Evolutionary conservation across 495 filamentous ascomycete species (phyloP).

Genomic region (Xylaria acuta): DNA sequence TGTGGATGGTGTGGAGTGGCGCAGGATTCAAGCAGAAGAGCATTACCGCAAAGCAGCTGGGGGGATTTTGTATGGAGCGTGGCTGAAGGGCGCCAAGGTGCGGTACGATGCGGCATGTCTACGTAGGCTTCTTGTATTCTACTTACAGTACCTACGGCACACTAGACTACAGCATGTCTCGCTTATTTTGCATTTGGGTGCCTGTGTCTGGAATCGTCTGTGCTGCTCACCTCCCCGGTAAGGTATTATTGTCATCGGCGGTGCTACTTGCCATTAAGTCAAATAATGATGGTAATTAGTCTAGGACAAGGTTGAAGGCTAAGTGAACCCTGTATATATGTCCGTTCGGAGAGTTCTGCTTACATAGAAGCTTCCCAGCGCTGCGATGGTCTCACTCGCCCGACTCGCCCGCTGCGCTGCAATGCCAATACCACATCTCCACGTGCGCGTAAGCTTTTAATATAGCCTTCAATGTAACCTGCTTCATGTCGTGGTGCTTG

Average conservation of each 20-base stretch:
- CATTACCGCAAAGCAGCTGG: background rate
- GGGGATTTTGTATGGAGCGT: conserved; percentile 5
- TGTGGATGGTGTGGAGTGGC: conserved; percentile 6
- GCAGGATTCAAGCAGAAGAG: background rate
- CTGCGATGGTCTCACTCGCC: background rate
- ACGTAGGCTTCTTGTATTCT: background rate
- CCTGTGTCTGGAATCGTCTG: conserved; percentile 11
- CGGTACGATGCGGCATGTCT: background rate
- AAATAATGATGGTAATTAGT: background rate
- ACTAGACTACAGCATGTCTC: background rate
- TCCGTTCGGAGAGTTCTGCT: background rate
- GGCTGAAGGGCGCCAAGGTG: conserved; percentile 4
- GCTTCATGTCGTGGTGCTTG: background rate
- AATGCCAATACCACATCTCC: conserved; percentile 2
- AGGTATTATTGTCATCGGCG: background rate
- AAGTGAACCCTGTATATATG: background rate
- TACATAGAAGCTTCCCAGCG: background rate
- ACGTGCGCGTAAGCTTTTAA: conserved; percentile 13
- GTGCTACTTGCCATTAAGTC: background rate
- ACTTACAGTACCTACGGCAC: background rate
- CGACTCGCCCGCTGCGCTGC: background rate
- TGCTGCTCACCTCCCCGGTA: background rate
- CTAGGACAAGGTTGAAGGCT: background rate
- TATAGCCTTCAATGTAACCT: background rate
- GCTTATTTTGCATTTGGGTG: background rate